phyloP scores from a whole-genome alignment of 2,329 filamentous ascomycete species.

The Penicillium brevicompactum region DNA sequence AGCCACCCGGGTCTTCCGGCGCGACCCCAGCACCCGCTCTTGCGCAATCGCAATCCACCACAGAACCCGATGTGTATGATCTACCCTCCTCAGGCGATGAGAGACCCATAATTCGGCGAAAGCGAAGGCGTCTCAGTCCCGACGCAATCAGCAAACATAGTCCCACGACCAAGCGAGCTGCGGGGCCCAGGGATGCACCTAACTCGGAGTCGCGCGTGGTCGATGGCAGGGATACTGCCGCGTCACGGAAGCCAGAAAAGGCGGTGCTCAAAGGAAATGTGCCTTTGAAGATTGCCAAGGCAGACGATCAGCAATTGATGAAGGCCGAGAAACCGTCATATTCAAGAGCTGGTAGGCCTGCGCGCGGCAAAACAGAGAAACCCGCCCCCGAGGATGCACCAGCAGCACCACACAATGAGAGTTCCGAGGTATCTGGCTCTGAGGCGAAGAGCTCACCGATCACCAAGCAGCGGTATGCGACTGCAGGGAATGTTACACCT shows the following conservation, averaged over 20 bases:
- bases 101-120: slow-evolving; percentile 14
- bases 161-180: not conserved
- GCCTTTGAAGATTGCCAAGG: not conserved
- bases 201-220: not conserved
- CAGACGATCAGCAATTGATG: not conserved
- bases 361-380: not conserved
- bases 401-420: not conserved
- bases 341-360: not conserved
- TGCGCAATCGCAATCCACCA: not conserved
- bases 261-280: not conserved
- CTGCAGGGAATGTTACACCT: slow-evolving; percentile 17
- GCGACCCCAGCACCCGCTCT: not conserved
- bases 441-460: not conserved
- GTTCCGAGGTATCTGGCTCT: not conserved
- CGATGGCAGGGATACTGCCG: not conserved
- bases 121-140: slow-evolving; percentile 20
- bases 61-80: slow-evolving; percentile 26
- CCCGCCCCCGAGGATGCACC: not conserved
- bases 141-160: not conserved
- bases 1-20: not conserved
- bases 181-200: not conserved
- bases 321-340: not conserved
- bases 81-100: slow-evolving; percentile 33
- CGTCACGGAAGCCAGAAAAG: not conserved
- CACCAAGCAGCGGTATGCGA: not conserved